Evolutionary conservation across 2,329 filamentous ascomycete species (phyloP).

Genomic region (Lachnellula suecica): DNA sequence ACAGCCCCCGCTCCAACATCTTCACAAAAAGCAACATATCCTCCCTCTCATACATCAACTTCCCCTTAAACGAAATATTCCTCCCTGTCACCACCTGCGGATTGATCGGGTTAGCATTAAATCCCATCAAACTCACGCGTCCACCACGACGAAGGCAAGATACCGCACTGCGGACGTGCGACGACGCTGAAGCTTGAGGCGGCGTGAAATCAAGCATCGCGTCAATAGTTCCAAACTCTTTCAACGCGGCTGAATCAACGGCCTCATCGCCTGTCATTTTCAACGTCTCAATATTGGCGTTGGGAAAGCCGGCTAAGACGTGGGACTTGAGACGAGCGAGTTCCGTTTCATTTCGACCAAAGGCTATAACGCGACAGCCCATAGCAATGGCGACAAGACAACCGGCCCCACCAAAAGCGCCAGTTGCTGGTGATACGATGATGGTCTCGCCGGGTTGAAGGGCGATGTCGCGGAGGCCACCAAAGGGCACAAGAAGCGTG

Average conservation of each 20-base stretch:
- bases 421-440: conserved; percentile 46
- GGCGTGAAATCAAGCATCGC: conserved; percentile 1
- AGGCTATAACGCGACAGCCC: conserved; percentile 49
- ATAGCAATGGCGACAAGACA: conserved; percentile 45
- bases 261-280: not conserved
- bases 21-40: conserved; percentile 2
- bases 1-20: conserved; percentile 4
- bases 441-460: conserved; percentile 45
- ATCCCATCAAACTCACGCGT: not conserved
- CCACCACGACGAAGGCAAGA: not conserved
- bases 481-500: conserved; percentile 42
- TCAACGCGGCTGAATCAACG: not conserved
- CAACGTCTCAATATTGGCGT: conserved; percentile 1
- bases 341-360: conserved; percentile 41
- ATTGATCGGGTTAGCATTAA: not conserved
- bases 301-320: not conserved
- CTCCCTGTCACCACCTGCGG: not conserved
- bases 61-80: conserved; percentile 1
- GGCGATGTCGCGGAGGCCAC: conserved; percentile 44
- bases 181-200: not conserved
- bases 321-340: conserved; percentile 1
- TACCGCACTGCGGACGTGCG: conserved; percentile 1
- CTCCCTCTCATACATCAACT: conserved; percentile 5
- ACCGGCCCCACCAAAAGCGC: conserved; percentile 43
- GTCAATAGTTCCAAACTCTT: conserved; percentile 3